Base-by-base conservation (phyloP, 148 eudicot genomes). In the Persicaria tinctoria region DNA sequence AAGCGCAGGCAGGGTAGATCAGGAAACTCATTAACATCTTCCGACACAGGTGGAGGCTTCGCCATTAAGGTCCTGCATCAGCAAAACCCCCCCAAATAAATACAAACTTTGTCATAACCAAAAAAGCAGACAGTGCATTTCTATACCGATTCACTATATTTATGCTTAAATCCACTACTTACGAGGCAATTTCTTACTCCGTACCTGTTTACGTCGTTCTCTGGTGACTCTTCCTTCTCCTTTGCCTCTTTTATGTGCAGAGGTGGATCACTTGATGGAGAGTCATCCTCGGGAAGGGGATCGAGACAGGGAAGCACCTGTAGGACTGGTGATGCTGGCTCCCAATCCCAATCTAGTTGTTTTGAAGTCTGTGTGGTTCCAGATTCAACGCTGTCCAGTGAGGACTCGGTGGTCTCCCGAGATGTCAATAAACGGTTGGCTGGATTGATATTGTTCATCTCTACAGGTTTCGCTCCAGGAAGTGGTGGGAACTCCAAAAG, bases 381-480 rank as follows among this genome's bases (percentile, higher is more conserved):
- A 59, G 66, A 59, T 20, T 59, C 38, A 7, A 2, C 10, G 3
- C 3, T 23, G 4, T 59, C 66, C 66, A 59, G 23, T 0, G 66
- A 59, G 23, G 66, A 59, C 18, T 56, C 62, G 6, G 66, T 59
- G 11, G 66, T 5, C 32, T 59, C 41, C 41, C 41, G 41, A 32
- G 41, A 32, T 32, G 41, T 32, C 41, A 32, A 32, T 1, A 32
- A 13, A 59, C 8, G 12, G 3, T 59, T 59, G 18, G 66, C 9
- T 59, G 66, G 66, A 59, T 59, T 18, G 68, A 10, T 38, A 60
- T 23, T 60, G 41, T 23, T 60, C 4, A 60, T 60, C 68, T 60
- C 68, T 9, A 60, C 68, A 23, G 68, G 68, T 23, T 60, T 60
- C 41, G 45, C 18, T 12, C 68, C 68, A 27, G 68, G 68, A 60